A percentile compares a stretch with the other conserved stretches of the same genome.
Evolutionary conservation across 2,329 filamentous ascomycete species (phyloP).

Genomic region (Paecilomyces variotii): DNA sequence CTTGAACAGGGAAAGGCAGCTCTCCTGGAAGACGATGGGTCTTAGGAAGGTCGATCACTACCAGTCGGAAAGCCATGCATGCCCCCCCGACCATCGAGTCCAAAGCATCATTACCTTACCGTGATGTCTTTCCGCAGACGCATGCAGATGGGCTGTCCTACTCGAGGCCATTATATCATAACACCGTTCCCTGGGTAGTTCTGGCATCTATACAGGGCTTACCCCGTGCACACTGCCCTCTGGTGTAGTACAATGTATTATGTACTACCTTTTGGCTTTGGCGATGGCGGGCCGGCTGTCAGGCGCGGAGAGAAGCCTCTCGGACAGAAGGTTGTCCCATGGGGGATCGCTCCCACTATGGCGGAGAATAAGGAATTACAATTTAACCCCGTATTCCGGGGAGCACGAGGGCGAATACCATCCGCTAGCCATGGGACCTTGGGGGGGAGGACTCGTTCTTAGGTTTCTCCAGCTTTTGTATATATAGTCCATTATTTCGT

Average conservation of each 20-base stretch:
- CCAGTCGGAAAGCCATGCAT: background rate
- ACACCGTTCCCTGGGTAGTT: background rate
- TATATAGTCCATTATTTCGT: background rate
- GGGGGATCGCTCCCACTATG: background rate
- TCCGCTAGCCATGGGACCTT: background rate
- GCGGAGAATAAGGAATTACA: background rate
- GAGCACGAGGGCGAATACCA: background rate
- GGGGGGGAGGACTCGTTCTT: background rate
- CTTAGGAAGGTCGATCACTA: background rate
- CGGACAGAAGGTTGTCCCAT: background rate
- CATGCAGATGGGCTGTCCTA: background rate
- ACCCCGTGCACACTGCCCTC: background rate
- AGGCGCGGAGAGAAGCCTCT: background rate
- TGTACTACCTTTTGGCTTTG: background rate
- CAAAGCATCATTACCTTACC: background rate
- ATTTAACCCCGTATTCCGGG: background rate
- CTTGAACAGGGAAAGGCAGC: conserved; percentile 11
- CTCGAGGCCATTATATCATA: background rate
- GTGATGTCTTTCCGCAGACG: background rate
- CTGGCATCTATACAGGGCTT: background rate
- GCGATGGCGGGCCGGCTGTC: background rate
- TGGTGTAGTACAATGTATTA: background rate
- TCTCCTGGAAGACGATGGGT: conserved; percentile 7
- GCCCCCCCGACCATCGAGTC: background rate
- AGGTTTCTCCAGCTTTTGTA: background rate